Evolutionary conservation across 495 filamentous ascomycete genomes (phyloP).

Genomic region (Xylaria flabelliformis): DNA sequence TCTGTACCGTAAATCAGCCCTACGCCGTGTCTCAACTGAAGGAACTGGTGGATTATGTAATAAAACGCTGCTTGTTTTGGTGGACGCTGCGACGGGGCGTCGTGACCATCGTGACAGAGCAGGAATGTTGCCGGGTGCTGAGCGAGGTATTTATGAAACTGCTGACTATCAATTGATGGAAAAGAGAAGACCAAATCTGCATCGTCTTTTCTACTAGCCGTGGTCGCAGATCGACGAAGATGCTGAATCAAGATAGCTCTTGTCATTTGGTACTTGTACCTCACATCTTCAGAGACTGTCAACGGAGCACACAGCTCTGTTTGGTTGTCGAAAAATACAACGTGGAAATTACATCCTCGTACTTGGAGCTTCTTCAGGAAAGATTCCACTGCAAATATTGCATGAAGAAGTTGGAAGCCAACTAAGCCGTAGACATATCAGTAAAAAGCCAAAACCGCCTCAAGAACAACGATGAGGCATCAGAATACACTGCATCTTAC

Average conservation of each 20-base stretch:
- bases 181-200: conserved; percentile 47
- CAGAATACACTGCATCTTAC: conserved; percentile 38
- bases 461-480: neutral
- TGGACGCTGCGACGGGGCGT: neutral
- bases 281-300: conserved; percentile 22
- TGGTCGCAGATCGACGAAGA: conserved; percentile 45
- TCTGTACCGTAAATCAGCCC: conserved; percentile 38
- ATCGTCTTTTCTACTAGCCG: neutral
- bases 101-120: conserved; percentile 63
- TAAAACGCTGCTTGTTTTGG: conserved; percentile 21
- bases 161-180: conserved; percentile 51
- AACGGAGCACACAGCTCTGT: conserved; percentile 54
- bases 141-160: conserved; percentile 62
- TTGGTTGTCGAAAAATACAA: conserved; percentile 70
- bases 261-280: conserved; percentile 64
- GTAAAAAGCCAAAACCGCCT: neutral
- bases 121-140: conserved; percentile 64
- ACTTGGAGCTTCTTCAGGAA: conserved; percentile 64
- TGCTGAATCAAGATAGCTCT: conserved; percentile 69
- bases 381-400: conserved; percentile 68
- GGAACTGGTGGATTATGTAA: conserved; percentile 30
- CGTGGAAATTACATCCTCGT: conserved; percentile 70
- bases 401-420: conserved; percentile 77
- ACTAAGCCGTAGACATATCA: conserved; percentile 33
- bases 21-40: conserved; percentile 32